Conservation (phyloP, 495 filamentous ascomycete genomes). For the Amorphotheca resinae region DNA sequence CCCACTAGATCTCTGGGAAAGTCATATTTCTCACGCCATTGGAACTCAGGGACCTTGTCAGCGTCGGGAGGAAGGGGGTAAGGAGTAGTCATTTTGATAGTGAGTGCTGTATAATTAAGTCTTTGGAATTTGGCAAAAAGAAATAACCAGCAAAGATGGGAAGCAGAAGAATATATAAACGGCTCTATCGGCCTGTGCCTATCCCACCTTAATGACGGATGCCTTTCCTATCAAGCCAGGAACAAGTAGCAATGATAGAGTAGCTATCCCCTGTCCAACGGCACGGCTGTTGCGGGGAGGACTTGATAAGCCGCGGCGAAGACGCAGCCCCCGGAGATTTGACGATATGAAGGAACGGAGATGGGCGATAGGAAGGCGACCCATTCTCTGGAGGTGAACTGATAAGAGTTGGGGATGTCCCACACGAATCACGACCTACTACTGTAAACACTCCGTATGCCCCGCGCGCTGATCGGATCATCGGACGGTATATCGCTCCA, state of each 20-base stretch:
- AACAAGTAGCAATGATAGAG: neutral
- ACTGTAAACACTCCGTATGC: neutral
- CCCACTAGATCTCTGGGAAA: slow-evolving; percentile 21
- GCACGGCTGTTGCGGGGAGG: neutral
- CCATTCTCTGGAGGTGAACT: neutral
- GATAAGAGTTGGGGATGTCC: slow-evolving; percentile 4
- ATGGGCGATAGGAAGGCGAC: neutral
- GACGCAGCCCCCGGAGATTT: neutral
- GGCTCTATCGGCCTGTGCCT: neutral
- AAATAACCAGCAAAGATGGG: neutral
- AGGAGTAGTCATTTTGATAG: slow-evolving; percentile 14
- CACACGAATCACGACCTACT: too few relatives aligned
- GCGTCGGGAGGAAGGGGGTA: slow-evolving; percentile 13
- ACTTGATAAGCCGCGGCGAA: slow-evolving; percentile 1
- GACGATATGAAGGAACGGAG: slow-evolving; percentile 9
- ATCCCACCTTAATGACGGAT: neutral
- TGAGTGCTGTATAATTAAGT: neutral
- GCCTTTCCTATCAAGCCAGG: neutral
- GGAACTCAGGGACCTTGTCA: slow-evolving; percentile 11
- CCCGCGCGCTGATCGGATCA: slow-evolving; percentile 1
- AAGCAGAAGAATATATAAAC: neutral
- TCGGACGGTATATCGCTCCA: too few relatives aligned
- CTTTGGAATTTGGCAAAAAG: neutral
- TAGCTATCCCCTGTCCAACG: slow-evolving; percentile 1
- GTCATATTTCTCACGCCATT: slow-evolving; percentile 18